phyloP scores from a whole-genome alignment of 2,329 filamentous ascomycete genomes.

The Xylaria arbuscula region DNA sequence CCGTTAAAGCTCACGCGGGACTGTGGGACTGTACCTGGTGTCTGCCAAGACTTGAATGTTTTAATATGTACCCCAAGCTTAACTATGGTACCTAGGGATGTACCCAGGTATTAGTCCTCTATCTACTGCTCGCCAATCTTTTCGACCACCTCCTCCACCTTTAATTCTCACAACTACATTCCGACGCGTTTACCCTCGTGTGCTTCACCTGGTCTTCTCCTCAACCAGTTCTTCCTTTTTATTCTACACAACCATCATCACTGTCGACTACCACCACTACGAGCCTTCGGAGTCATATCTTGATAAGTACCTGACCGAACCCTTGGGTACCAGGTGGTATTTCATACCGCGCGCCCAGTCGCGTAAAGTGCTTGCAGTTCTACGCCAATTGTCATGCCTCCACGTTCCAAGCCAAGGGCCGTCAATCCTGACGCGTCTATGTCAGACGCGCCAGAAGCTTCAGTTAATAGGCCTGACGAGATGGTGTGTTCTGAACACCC shows the following conservation, averaged over 20 bases:
- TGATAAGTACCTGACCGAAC: slow-evolving; percentile 17
- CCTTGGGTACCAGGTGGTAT: neutral
- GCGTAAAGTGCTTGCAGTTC: slow-evolving; percentile 62
- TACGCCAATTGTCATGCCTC: slow-evolving; percentile 58
- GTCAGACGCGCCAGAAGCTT: slow-evolving; percentile 66
- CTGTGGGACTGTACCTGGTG: slow-evolving; percentile 1
- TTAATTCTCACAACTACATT: slow-evolving; percentile 38
- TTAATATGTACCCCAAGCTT: slow-evolving; percentile 25
- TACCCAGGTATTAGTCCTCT: slow-evolving; percentile 6
- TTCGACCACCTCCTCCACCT: slow-evolving; percentile 38
- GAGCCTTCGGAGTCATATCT: neutral
- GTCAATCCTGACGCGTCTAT: slow-evolving; percentile 72
- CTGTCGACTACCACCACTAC: neutral
- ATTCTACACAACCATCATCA: neutral
- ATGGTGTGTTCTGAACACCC: slow-evolving; percentile 57
- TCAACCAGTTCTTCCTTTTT: slow-evolving; percentile 5
- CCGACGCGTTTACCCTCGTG: slow-evolving; percentile 33
- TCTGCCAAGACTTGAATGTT: slow-evolving; percentile 4
- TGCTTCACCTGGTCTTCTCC: slow-evolving; percentile 16
- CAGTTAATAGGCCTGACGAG: slow-evolving; percentile 55
- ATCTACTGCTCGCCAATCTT: slow-evolving; percentile 36
- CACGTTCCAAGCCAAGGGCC: slow-evolving; percentile 63
- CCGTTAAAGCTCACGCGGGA: neutral
- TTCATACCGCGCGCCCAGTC: slow-evolving; percentile 61
- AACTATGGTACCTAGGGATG: slow-evolving; percentile 1